These are phyloP conservation scores for Boletus huronensis DNA, from an alignment of 768 basidiomycete genomes.

Conservation along the genomic window DNA sequence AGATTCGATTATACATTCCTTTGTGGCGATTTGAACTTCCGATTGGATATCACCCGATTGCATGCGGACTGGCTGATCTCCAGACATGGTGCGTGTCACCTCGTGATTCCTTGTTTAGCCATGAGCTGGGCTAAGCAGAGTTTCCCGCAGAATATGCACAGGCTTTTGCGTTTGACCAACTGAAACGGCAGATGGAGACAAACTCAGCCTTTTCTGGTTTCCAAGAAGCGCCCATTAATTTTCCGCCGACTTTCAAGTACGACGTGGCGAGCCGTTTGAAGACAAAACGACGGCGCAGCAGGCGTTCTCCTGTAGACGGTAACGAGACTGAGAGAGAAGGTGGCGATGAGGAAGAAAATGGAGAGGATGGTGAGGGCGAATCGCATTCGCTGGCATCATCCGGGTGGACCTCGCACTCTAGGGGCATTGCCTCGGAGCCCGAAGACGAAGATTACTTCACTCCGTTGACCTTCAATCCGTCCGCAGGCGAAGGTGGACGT, in stretches of 20 bases:
- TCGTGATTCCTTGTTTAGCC: neutral
- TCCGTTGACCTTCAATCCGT: constrained; percentile 23
- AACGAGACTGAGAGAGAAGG: constrained; percentile 40
- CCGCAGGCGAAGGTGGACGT: constrained; percentile 34
- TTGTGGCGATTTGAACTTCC: constrained; percentile 90
- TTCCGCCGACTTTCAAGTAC: constrained; percentile 94
- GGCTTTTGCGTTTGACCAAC: constrained; percentile 88
- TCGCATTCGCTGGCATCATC: constrained; percentile 55
- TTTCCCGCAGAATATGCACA: constrained; percentile 64
- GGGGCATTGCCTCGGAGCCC: constrained; percentile 29
- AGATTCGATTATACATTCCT: constrained; percentile 87
- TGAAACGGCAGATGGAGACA: constrained; percentile 71
- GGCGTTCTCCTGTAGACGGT: constrained; percentile 37
- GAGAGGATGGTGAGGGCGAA: constrained; percentile 44
- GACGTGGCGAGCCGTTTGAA: constrained; percentile 63
- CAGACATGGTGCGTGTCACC: constrained; percentile 53
- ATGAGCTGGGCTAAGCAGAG: constrained; percentile 6
- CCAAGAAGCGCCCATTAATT: constrained; percentile 72
- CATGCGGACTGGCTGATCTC: constrained; percentile 95
- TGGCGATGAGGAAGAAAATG: constrained; percentile 34
- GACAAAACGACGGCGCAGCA: constrained; percentile 37
- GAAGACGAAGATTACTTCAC: constrained; percentile 43
- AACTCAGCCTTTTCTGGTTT: constrained; percentile 74
- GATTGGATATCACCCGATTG: constrained; percentile 80
- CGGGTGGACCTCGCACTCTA: constrained; percentile 44